These are phyloP conservation scores for Tuber melanosporum DNA, from an alignment of 495 filamentous ascomycete species.

Conservation along the genomic window DNA sequence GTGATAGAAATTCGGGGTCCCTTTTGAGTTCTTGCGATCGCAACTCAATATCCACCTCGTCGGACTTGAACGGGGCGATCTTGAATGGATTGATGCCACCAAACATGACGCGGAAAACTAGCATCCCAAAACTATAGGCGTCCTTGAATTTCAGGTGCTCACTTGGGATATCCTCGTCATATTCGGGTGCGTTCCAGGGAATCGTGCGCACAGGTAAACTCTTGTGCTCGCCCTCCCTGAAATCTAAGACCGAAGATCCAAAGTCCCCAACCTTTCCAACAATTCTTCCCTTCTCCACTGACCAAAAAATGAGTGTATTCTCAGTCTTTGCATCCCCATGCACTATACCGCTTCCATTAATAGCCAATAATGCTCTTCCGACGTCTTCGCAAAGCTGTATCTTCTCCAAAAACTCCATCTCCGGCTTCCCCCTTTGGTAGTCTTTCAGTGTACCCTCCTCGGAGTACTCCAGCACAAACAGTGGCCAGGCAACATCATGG, in stretches of 20 bases:
- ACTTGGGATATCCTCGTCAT: neutral
- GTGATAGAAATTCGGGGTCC: neutral
- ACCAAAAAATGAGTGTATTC: conserved; percentile 42
- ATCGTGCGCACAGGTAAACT: neutral
- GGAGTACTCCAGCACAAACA: neutral
- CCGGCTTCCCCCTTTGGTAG: neutral
- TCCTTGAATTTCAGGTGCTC: neutral
- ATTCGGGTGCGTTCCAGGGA: conserved; percentile 6
- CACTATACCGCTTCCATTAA: conserved; percentile 44
- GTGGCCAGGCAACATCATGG: neutral
- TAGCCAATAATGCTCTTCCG: conserved; percentile 33
- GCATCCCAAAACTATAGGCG: conserved; percentile 1
- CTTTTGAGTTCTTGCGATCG: neutral
- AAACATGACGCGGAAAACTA: conserved; percentile 4
- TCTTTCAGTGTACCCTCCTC: neutral
- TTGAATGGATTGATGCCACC: neutral
- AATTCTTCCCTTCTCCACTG: neutral
- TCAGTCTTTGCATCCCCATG: conserved; percentile 46
- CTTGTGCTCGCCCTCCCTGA: neutral
- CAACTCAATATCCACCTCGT: neutral
- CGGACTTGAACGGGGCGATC: neutral
- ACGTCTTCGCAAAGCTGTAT: conserved; percentile 43
- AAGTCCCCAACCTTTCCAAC: conserved; percentile 11
- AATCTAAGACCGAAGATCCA: neutral
- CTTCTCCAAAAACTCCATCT: neutral